phyloP scores from a whole-genome alignment of 1,284 basidiomycete species.

The Marasmius oreades region DNA sequence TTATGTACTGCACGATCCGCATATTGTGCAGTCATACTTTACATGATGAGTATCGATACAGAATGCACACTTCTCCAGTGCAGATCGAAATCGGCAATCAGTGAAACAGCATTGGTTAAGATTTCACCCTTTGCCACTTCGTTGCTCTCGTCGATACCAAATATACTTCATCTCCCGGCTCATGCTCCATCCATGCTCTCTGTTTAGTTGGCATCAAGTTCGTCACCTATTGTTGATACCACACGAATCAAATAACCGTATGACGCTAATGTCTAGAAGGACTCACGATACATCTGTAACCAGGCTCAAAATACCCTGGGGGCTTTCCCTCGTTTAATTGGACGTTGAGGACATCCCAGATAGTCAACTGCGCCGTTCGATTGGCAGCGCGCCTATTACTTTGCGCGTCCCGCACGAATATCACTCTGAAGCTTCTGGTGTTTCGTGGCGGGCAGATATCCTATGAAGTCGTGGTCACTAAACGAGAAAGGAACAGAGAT shows the following conservation, averaged over 20 bases:
- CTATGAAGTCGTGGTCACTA: slow-evolving; percentile 34
- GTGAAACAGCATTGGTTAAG: neutral
- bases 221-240: slow-evolving; percentile 41
- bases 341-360: slow-evolving; percentile 76
- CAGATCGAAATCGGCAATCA: neutral
- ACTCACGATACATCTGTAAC: slow-evolving; percentile 70
- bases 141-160: slow-evolving; percentile 61
- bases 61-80: neutral
- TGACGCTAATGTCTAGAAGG: neutral
- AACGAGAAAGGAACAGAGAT: slow-evolving; percentile 4
- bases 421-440: slow-evolving; percentile 78
- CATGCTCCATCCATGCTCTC: slow-evolving; percentile 60
- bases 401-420: slow-evolving; percentile 71
- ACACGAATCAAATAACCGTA: neutral
- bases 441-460: slow-evolving; percentile 71
- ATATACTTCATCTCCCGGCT: slow-evolving; percentile 56
- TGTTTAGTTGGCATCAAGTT: slow-evolving; percentile 60
- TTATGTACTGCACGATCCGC: too few species aligned
- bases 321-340: slow-evolving; percentile 46
- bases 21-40: too few species aligned
- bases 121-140: slow-evolving; percentile 46
- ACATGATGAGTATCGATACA: too few species aligned
- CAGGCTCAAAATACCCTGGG: slow-evolving; percentile 56
- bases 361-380: slow-evolving; percentile 71
- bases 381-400: slow-evolving; percentile 45